These are phyloP conservation scores for Penicillium sp. DNA, from an alignment of 2,329 filamentous ascomycete genomes.

Conservation along the genomic window DNA sequence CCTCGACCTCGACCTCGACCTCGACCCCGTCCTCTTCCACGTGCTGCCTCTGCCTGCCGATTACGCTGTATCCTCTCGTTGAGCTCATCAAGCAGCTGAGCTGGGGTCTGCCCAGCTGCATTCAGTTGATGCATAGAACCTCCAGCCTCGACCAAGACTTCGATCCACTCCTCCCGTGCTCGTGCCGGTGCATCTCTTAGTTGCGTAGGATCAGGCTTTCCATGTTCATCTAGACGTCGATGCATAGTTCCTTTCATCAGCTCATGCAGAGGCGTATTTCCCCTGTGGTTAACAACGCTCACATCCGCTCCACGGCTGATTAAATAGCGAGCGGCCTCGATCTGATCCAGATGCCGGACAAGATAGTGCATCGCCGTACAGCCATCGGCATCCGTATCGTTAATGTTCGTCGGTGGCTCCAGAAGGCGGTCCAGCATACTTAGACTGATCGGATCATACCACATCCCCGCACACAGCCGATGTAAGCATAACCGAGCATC, in stretches of 20 bases:
- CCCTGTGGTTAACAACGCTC: conserved; percentile 11
- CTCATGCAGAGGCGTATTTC: conserved; percentile 13
- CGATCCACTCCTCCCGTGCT: conserved; percentile 10
- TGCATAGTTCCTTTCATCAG: conserved; percentile 4
- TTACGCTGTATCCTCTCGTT: not conserved
- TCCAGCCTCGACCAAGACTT: conserved; percentile 14
- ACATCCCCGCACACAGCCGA: not conserved
- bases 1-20: too few species aligned
- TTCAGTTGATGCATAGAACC: conserved; percentile 14
- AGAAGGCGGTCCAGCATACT: conserved; percentile 12
- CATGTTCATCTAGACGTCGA: conserved; percentile 3
- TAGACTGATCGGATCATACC: conserved; percentile 2
- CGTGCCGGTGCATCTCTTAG: conserved; percentile 11
- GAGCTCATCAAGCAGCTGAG: conserved; percentile 9
- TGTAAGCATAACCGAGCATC: conserved; percentile 3
- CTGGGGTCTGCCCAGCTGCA: conserved; percentile 6
- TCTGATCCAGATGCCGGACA: conserved; percentile 9
- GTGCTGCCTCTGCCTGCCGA: conserved; percentile 4
- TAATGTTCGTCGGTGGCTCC: conserved; percentile 7
- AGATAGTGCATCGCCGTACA: conserved; percentile 14
- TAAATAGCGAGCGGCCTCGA: conserved; percentile 14
- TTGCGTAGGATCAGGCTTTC: conserved; percentile 4
- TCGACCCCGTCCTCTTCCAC: not conserved
- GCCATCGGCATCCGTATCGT: conserved; percentile 8
- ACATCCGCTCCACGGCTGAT: conserved; percentile 13